Conservation (phyloP, 2,329 filamentous ascomycete genomes). For the Colletotrichum sp. region DNA sequence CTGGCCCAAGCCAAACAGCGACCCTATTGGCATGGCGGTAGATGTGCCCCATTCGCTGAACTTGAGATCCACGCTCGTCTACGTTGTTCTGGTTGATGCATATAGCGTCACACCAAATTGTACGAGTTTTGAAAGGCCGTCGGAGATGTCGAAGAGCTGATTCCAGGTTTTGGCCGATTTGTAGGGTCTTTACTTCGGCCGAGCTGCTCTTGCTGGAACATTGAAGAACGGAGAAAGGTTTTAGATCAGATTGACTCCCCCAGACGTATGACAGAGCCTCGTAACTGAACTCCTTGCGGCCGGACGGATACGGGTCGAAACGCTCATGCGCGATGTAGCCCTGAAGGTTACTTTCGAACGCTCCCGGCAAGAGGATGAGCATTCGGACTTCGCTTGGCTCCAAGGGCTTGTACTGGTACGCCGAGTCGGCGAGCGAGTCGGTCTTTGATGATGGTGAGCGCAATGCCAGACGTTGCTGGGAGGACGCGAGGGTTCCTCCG, state of each 20-base stretch:
- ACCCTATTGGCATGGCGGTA: slow-evolving; percentile 23
- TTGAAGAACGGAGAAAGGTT: neutral
- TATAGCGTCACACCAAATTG: slow-evolving; percentile 27
- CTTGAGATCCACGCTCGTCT: slow-evolving; percentile 21
- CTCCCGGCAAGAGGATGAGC: neutral
- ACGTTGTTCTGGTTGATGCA: slow-evolving; percentile 27
- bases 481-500: too few species aligned
- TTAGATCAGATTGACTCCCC: neutral
- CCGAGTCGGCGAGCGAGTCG: fast-evolving
- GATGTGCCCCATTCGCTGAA: slow-evolving; percentile 26
- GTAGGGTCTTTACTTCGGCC: neutral
- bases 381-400: neutral
- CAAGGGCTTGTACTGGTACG: neutral
- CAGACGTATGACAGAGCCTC: slow-evolving; percentile 3
- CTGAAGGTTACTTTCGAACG: fast-evolving
- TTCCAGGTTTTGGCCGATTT: neutral
- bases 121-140: neutral
- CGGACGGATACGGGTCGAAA: too few species aligned
- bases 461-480: neutral
- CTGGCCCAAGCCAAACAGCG: slow-evolving; percentile 26
- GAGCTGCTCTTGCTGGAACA: neutral
- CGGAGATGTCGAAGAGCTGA: neutral
- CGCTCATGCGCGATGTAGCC: fast-evolving
- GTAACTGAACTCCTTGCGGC: neutral
- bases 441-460: fast-evolving